Evolutionary conservation across 139 green algal species (phyloP).

Genomic region (Coelastrella sp.): DNA sequence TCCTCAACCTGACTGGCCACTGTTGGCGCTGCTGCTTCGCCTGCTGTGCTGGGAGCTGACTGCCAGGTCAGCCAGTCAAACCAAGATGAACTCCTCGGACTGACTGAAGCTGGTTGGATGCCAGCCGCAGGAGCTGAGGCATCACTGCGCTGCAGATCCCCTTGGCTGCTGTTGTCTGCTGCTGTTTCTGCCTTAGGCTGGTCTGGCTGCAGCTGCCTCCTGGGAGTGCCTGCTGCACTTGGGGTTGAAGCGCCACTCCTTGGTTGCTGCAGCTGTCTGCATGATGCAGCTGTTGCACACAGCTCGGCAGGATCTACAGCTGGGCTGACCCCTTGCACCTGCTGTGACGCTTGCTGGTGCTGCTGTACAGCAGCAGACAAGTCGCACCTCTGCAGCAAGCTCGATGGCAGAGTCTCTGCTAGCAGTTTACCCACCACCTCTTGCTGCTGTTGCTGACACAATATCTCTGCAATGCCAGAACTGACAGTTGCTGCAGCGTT

Average conservation of each 20-base stretch:
- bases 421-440: constrained; percentile 7
- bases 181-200: no score
- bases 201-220: neutral
- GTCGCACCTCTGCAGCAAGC: constrained; percentile 7
- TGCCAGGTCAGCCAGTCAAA: constrained; percentile 2
- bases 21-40: neutral
- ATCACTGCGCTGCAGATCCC: neutral
- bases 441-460: constrained; percentile 43
- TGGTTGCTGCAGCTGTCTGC: no score
- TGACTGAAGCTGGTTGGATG: neutral
- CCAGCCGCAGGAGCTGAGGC: no score
- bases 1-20: neutral
- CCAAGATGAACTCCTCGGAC: neutral
- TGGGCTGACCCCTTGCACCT: no score
- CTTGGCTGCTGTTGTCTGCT: neutral
- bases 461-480: neutral
- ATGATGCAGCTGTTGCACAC: no score
- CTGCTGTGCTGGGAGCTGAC: neutral
- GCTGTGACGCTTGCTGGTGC: constrained; percentile 17
- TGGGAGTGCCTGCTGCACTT: neutral
- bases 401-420: constrained; percentile 13
- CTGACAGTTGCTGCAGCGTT: constrained; percentile 26
- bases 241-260: neutral
- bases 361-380: neutral
- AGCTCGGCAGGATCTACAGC: no score